Percentiles rank a stretch among this genome's conserved stretches.
These are phyloP conservation scores for Fonsecaea pugnacius DNA, from an alignment of 2,329 filamentous ascomycete species.

Conservation along the genomic window DNA sequence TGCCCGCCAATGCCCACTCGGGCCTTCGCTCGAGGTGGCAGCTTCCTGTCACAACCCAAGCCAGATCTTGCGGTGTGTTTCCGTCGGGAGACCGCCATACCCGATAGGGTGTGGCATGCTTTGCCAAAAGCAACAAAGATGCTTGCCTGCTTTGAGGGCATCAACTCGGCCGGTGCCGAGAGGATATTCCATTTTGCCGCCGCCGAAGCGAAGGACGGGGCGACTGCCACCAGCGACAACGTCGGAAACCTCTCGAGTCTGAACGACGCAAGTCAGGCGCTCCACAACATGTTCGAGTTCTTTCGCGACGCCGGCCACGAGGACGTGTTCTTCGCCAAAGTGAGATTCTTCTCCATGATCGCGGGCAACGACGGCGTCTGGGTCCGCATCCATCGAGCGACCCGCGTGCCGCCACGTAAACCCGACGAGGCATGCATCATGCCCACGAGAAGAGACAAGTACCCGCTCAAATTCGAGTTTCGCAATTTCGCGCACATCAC, in stretches of 20 bases:
- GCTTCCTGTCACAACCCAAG: neutral
- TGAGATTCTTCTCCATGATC: slow-evolving; percentile 1
- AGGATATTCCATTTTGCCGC: slow-evolving; percentile 5
- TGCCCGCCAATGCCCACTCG: slow-evolving; percentile 2
- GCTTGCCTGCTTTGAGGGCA: neutral
- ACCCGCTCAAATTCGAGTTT: neutral
- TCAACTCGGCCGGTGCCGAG: neutral
- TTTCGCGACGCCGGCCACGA: neutral
- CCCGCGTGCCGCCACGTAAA: neutral
- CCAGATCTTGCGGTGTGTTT: slow-evolving; percentile 7
- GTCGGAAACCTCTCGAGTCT: neutral
- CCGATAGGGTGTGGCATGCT: neutral
- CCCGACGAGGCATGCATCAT: neutral
- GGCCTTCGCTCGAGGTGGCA: neutral
- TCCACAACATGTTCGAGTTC: slow-evolving; percentile 8
- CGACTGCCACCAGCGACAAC: neutral
- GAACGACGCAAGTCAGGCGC: slow-evolving; percentile 5
- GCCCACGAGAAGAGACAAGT: neutral
- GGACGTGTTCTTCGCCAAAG: slow-evolving; percentile 1
- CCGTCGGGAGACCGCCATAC: neutral
- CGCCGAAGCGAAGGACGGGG: neutral
- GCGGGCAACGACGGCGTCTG: neutral
- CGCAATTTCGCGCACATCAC: neutral
- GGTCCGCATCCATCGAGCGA: neutral
- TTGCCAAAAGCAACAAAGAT: neutral